Conservation (phyloP, 2,329 filamentous ascomycete genomes). For the Claviceps africana region DNA sequence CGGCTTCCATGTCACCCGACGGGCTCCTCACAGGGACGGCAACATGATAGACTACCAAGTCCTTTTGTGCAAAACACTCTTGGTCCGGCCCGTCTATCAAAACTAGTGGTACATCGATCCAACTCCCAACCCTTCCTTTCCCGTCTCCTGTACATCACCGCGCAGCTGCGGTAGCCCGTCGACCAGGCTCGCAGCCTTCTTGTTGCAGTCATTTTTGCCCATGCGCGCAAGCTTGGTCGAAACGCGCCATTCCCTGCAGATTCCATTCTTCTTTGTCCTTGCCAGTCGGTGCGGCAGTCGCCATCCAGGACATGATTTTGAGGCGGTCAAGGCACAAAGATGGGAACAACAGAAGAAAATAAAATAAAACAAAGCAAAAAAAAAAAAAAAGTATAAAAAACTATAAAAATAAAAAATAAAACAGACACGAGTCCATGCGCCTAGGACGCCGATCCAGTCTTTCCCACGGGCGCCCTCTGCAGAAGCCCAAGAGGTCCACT, state of each 20-base stretch:
- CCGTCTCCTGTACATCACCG: no score
- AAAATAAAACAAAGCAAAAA: not conserved
- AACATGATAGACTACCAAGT: no score
- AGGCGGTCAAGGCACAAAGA: not conserved
- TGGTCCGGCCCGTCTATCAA: not conserved
- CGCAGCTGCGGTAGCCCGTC: no score
- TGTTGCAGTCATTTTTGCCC: no score
- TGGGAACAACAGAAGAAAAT: not conserved
- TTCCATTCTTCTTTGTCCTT: not conserved
- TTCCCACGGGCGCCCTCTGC: not conserved
- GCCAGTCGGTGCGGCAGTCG: not conserved
- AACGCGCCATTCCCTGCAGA: no score
- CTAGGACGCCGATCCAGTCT: slow-evolving; percentile 1
- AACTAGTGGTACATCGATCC: not conserved
- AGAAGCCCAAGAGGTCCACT: not conserved
- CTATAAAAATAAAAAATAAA: no score
- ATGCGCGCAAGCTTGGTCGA: no score
- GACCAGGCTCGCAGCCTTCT: no score
- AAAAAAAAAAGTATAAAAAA: not conserved
- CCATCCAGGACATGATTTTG: not conserved
- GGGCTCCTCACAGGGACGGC: no score
- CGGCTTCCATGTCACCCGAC: no score
- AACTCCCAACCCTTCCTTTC: not conserved
- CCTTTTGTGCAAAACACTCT: no score
- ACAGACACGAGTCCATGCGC: not conserved